Percentiles rank a stretch among this genome's conserved stretches.
These are phyloP conservation scores for Trichosanthes cucumerina DNA, from an alignment of 306 rosid species.

Conservation along the genomic window DNA sequence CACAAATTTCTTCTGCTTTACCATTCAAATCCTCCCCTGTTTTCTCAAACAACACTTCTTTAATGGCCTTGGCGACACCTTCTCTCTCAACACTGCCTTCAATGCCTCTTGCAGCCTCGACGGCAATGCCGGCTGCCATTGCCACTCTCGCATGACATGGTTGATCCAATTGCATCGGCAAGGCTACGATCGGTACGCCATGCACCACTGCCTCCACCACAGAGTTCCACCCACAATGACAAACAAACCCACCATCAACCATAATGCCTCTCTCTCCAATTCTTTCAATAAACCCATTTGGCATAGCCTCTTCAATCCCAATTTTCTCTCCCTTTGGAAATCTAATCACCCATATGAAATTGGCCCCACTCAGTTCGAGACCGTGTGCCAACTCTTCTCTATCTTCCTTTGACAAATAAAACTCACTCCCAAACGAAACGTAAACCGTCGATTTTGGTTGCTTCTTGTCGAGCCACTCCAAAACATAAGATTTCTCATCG, in stretches of 20 bases:
- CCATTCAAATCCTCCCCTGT: background rate
- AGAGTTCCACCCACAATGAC: constrained; percentile 24
- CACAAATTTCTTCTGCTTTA: background rate
- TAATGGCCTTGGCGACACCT: background rate
- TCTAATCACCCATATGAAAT: constrained; percentile 16
- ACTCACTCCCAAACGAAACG: constrained; percentile 26
- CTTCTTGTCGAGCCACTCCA: constrained; percentile 13
- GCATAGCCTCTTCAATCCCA: constrained; percentile 5
- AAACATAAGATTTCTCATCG: background rate
- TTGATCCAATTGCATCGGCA: background rate
- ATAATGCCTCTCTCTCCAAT: constrained; percentile 1
- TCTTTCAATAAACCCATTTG: constrained; percentile 8
- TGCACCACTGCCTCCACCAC: constrained; percentile 6
- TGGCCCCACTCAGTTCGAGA: constrained; percentile 10
- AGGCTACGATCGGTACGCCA: background rate
- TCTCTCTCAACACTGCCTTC: background rate
- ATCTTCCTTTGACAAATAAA: constrained; percentile 3
- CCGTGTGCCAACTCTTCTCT: constrained; percentile 15
- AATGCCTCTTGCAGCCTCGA: background rate
- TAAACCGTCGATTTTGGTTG: constrained; percentile 10
- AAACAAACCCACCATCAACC: constrained; percentile 17
- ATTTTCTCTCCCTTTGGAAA: background rate
- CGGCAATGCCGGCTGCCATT: background rate
- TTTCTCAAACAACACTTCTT: background rate
- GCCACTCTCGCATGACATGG: background rate